These are phyloP conservation scores for Flaveria trinervia DNA, from an alignment of 129 eudicot species.

Conservation along the genomic window DNA sequence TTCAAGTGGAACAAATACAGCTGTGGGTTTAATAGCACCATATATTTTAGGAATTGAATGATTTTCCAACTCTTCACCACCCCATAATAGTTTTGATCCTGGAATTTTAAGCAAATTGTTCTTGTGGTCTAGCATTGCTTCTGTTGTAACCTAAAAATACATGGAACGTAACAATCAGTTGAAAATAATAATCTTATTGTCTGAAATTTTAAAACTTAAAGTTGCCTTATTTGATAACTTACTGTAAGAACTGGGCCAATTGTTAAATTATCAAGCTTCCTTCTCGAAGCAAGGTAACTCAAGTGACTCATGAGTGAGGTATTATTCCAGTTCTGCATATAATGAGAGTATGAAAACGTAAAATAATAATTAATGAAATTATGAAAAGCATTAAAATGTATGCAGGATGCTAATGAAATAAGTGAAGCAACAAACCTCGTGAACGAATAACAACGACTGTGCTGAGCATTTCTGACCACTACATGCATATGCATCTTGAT, in stretches of 20 bases:
- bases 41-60: slow-evolving; percentile 76
- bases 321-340: slow-evolving; percentile 74
- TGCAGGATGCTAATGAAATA: neutral
- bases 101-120: slow-evolving; percentile 68
- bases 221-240: slow-evolving; percentile 7
- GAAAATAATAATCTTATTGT: neutral
- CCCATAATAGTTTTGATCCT: slow-evolving; percentile 75
- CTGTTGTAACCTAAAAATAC: slow-evolving; percentile 63
- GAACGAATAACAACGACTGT: slow-evolving; percentile 79
- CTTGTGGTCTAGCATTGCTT: slow-evolving; percentile 77
- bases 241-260: slow-evolving; percentile 93
- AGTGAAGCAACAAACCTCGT: slow-evolving; percentile 55
- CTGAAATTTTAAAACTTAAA: neutral
- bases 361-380: neutral
- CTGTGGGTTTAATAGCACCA: slow-evolving; percentile 90
- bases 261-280: slow-evolving; percentile 79
- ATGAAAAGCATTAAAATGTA: neutral
- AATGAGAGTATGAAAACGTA: neutral
- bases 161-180: neutral
- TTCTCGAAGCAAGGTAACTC: slow-evolving; percentile 69
- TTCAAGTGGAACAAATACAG: slow-evolving; percentile 78
- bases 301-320: slow-evolving; percentile 60
- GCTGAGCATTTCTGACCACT: slow-evolving; percentile 97
- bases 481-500: slow-evolving; percentile 97
- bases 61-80: slow-evolving; percentile 76